phyloP scores from a whole-genome alignment of 768 basidiomycete species.

The Pisolithus microcarpus region DNA sequence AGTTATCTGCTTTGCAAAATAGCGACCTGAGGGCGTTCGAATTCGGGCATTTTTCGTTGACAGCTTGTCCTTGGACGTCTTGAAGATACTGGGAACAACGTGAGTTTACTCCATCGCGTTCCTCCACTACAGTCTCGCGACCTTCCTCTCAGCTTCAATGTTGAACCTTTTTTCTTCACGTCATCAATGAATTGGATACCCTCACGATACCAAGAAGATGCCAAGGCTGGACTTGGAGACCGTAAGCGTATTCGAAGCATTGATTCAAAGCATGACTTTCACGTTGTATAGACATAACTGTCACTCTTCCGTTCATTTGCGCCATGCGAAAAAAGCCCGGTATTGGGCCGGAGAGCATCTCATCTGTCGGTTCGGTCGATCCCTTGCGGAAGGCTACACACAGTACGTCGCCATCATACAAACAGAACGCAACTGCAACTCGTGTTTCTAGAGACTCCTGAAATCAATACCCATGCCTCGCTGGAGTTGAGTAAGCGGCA shows the following conservation, averaged over 20 bases:
- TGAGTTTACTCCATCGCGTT: constrained; percentile 7
- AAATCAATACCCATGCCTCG: constrained; percentile 30
- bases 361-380: neutral
- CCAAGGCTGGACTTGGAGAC: constrained; percentile 22
- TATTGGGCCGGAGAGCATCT: constrained; percentile 11
- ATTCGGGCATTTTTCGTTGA: constrained; percentile 34
- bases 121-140: neutral
- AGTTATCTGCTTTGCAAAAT: neutral
- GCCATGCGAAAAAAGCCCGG: constrained; percentile 30
- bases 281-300: constrained; percentile 35
- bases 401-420: neutral
- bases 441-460: constrained; percentile 4
- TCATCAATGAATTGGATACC: constrained; percentile 38
- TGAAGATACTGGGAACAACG: constrained; percentile 33
- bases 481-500: constrained; percentile 16
- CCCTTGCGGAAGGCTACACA: neutral
- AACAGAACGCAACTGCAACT: neutral
- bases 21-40: constrained; percentile 21
- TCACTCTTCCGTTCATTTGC: constrained; percentile 37
- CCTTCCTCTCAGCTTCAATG: constrained; percentile 26
- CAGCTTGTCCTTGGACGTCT: constrained; percentile 23
- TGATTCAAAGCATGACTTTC: neutral
- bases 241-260: constrained; percentile 24
- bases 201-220: constrained; percentile 35
- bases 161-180: constrained; percentile 40